phyloP scores from a whole-genome alignment of 768 basidiomycete genomes.

The Leccinum subtestaceum region DNA sequence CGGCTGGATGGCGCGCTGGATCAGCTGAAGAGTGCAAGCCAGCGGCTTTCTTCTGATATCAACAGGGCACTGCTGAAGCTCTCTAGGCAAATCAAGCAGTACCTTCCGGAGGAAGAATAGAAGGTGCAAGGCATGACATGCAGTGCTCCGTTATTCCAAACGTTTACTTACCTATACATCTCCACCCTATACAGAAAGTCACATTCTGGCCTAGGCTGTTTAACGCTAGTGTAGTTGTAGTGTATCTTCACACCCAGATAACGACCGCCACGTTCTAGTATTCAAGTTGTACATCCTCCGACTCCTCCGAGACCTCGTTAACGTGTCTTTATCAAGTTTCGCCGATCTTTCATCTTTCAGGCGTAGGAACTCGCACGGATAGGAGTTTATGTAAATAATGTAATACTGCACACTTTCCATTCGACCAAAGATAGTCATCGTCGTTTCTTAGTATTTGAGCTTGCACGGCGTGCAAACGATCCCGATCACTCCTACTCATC shows the following conservation, averaged over 20 bases:
- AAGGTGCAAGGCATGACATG: neutral
- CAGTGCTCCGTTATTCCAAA: neutral
- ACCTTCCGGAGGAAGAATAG: neutral
- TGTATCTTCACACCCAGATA: neutral
- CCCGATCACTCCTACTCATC: too few species aligned
- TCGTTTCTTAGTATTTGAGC: too few species aligned
- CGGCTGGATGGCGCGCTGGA: neutral
- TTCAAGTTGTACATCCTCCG: too few species aligned
- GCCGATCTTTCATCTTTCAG: too few species aligned
- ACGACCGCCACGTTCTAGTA: neutral
- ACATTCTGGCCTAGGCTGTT: neutral
- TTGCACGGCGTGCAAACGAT: too few species aligned
- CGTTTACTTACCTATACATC: neutral
- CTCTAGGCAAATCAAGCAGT: neutral
- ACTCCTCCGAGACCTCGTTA: too few species aligned
- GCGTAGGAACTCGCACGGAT: too few species aligned
- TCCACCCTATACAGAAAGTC: neutral
- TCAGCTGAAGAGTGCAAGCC: neutral
- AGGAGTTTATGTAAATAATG: too few species aligned
- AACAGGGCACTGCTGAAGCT: slow-evolving; percentile 2
- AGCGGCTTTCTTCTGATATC: neutral
- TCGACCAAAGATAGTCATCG: too few species aligned
- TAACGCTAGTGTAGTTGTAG: neutral
- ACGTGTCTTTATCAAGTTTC: too few species aligned
- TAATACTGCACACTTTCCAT: too few species aligned